phyloP scores from a whole-genome alignment of 352 stramenopile species.

The Globisporangium nagaii region DNA sequence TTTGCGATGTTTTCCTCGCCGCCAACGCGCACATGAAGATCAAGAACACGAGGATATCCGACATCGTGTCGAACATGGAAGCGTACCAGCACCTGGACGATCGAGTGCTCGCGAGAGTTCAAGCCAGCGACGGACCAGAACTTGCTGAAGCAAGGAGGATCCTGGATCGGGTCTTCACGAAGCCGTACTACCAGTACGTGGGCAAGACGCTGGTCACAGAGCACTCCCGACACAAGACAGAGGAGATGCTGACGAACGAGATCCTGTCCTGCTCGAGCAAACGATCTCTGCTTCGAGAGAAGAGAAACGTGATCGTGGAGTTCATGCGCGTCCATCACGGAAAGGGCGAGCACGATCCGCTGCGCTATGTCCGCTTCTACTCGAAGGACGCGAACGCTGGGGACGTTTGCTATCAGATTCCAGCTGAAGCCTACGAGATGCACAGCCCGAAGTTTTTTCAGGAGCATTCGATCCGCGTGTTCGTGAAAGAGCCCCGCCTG shows the following conservation, averaged over 20 bases:
- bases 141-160: constrained; percentile 45
- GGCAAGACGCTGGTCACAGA: constrained; percentile 55
- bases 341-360: constrained; percentile 70
- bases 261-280: constrained; percentile 41
- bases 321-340: constrained; percentile 77
- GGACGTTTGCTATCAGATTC: constrained; percentile 47
- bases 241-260: constrained; percentile 53
- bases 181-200: constrained; percentile 75
- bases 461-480: constrained; percentile 65
- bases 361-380: constrained; percentile 77
- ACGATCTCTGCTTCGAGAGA: constrained; percentile 26
- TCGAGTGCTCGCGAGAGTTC: constrained; percentile 64
- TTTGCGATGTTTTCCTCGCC: constrained; percentile 72
- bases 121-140: constrained; percentile 54
- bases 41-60: constrained; percentile 57
- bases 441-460: constrained; percentile 59
- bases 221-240: constrained; percentile 34
- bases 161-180: constrained; percentile 53
- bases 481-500: constrained; percentile 54
- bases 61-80: constrained; percentile 57
- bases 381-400: constrained; percentile 47
- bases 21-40: constrained; percentile 59
- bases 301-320: constrained; percentile 69
- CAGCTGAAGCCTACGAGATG: constrained; percentile 57
- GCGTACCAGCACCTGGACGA: constrained; percentile 84